Evolutionary conservation across 2,329 filamentous ascomycete species (phyloP).

Genomic region (Diaporthe caulivora): DNA sequence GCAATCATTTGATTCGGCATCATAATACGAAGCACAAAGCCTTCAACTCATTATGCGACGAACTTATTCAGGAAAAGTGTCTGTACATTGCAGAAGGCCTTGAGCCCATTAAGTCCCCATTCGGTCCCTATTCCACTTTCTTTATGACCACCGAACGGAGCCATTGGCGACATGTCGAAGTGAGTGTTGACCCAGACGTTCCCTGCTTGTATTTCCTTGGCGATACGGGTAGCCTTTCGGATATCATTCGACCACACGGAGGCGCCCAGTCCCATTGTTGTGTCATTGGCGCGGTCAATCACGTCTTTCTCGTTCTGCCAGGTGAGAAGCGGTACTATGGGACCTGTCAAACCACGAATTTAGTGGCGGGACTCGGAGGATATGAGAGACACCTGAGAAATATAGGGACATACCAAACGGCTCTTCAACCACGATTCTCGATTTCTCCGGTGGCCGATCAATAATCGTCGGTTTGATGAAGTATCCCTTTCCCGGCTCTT

Average conservation of each 20-base stretch:
- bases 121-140: slow-evolving; percentile 25
- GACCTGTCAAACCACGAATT: neutral
- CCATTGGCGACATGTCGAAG: slow-evolving; percentile 43
- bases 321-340: slow-evolving; percentile 59
- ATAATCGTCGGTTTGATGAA: slow-evolving; percentile 70
- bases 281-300: slow-evolving; percentile 60
- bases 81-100: slow-evolving; percentile 6
- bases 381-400: neutral
- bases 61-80: neutral
- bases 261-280: slow-evolving; percentile 63
- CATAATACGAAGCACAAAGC: too few relatives aligned
- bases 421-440: slow-evolving; percentile 68
- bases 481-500: slow-evolving; percentile 56
- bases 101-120: slow-evolving; percentile 5
- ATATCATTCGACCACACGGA: slow-evolving; percentile 66
- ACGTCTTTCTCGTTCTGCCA: slow-evolving; percentile 61
- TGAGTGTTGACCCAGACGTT: slow-evolving; percentile 60
- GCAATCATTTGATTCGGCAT: too few relatives aligned
- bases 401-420: slow-evolving; percentile 52
- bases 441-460: slow-evolving; percentile 69
- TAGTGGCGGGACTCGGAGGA: neutral
- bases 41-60: too few relatives aligned
- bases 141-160: slow-evolving; percentile 20
- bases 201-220: slow-evolving; percentile 61
- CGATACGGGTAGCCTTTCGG: slow-evolving; percentile 60